Evolutionary conservation across 106 monocot species (phyloP), one percentile per base, ranked within the genome.

Genomic region (Acorus gramineus): DNA sequence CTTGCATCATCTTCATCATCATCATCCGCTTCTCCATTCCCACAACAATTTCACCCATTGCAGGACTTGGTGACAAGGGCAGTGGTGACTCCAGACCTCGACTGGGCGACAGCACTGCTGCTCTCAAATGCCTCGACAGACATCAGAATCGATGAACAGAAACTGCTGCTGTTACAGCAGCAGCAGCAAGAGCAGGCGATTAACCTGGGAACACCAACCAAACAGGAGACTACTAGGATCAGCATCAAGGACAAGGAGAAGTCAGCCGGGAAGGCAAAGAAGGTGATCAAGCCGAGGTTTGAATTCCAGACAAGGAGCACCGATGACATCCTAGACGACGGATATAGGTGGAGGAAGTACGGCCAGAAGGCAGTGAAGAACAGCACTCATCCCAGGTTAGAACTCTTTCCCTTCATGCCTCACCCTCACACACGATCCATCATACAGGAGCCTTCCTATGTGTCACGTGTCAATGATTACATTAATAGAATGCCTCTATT

Each of bases 321-420:
- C n/a, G 66, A 81, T 50, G 84, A 89, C 50, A 81, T 89, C 53
- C 76, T 89, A 0, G 89, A 89, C 12, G 89, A 89, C 7, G 89
- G 89, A 8, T 89, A 89, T 46, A 57, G 89, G 42, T 88, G 88
- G 88, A 80, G 88, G 70, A 88, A 88, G 65, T 88, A 88, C 47
- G 88, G 88, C 3, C 89, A 89, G 81, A 89, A 89, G 63, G 84
- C 89, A 2, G 89, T 89, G 57, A 89, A 89, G 81, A 84, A 89
- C 65, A 89, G 84, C 64, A 47, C 8, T 5, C 74, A 61, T 56
- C 89, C 89, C 61, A 89, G 89, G 89, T 89, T 42, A 2, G 14
- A 28, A 28, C 28, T 28, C 28, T 28, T 28, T 28, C 28, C 28
- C 28, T 28, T 28, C 28, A 28, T 28, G 28, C 28, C 28, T 28